These are phyloP conservation scores for Zalaria obscura DNA, from an alignment of 2,329 filamentous ascomycete species.

Conservation along the genomic window DNA sequence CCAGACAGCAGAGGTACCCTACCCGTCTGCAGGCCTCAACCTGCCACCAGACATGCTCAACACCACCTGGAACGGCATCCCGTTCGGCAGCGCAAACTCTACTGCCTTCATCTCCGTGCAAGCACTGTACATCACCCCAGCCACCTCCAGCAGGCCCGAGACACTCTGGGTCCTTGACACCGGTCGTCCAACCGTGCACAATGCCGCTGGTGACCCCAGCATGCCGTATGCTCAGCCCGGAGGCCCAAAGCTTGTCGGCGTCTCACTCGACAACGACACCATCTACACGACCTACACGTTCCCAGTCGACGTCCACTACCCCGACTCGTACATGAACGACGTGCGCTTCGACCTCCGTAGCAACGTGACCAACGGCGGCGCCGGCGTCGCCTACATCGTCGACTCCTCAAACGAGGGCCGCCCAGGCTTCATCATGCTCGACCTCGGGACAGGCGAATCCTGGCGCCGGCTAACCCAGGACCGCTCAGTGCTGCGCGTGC, in stretches of 20 bases:
- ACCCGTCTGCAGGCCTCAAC: conserved; percentile 27
- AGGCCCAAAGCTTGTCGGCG: conserved; percentile 30
- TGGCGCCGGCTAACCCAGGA: conserved; percentile 26
- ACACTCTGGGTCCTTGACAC: conserved; percentile 33
- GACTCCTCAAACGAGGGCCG: conserved; percentile 32
- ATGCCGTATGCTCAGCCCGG: conserved; percentile 32
- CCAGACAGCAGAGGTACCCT: conserved; percentile 31
- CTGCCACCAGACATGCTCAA: conserved; percentile 21
- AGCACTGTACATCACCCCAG: conserved; percentile 29
- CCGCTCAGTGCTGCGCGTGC: conserved; percentile 15
- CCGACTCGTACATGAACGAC: conserved; percentile 33
- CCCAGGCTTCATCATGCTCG: conserved; percentile 32
- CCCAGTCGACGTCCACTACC: conserved; percentile 27
- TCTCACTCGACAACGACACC: conserved; percentile 26
- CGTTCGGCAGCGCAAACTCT: conserved; percentile 30
- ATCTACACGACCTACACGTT: conserved; percentile 29
- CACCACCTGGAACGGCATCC: conserved; percentile 24
- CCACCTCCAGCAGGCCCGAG: conserved; percentile 19
- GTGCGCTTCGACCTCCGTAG: conserved; percentile 31
- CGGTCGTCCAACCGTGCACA: conserved; percentile 28
- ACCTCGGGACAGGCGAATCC: conserved; percentile 26
- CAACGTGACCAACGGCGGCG: conserved; percentile 22
- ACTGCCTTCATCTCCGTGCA: conserved; percentile 29
- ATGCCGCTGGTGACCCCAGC: conserved; percentile 19
- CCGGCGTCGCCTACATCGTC: conserved; percentile 31